Base-by-base conservation (phyloP, 768 basidiomycete species). In the Tulasnella sp. region DNA sequence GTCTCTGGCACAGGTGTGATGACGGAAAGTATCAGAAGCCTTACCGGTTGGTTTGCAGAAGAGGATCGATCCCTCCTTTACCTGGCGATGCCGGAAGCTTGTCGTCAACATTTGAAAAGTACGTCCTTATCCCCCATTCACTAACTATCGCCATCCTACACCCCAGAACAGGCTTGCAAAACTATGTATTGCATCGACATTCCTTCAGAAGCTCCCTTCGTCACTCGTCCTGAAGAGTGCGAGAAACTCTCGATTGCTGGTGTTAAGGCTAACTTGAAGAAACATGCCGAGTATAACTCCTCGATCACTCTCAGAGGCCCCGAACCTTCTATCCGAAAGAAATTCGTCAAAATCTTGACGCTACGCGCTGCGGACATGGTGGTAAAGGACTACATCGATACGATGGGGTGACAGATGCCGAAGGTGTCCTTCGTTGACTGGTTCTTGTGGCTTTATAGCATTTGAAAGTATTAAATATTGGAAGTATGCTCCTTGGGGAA, bases 241-340 rank as follows among this genome's bases (percentile, higher is more conserved):
- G 3, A 21, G 8, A 40, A 40, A 12, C 52, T 54, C 17, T 23
- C 36, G 9, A 35, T 54, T 19, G 15, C 52, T 27, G 29, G 36
- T 9, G 17, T 54, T 27, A 54, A 54, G 39, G 15, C 39, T 21
- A 54, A 54, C 25, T 15, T 54, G 36, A 54, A 54, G 39, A 54
- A 40, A 27, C 52, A 54, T 40, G 21, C 52, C 6, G 23, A 11
- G n/a, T 36, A 29, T 1, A 54, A 54, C 23, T 27, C 34, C 21
- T 36, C 11, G 21, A 54, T 54, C 17, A 21, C 35, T 36, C 34
- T 54, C 19, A 35, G 36, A 4, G 52, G 52, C 36, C 14, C 29
- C 37, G 36, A 54, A n/a, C n/a, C n/a, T n/a, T n/a, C n/a, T n/a
- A n/a, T n/a, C n/a, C n/a, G n/a, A n/a, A n/a, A n/a, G n/a, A n/a